Percentiles rank a stretch among this genome's conserved stretches.
Conservation (phyloP, 371 early-diverging fungal species). For the Mortierella sp. region DNA sequence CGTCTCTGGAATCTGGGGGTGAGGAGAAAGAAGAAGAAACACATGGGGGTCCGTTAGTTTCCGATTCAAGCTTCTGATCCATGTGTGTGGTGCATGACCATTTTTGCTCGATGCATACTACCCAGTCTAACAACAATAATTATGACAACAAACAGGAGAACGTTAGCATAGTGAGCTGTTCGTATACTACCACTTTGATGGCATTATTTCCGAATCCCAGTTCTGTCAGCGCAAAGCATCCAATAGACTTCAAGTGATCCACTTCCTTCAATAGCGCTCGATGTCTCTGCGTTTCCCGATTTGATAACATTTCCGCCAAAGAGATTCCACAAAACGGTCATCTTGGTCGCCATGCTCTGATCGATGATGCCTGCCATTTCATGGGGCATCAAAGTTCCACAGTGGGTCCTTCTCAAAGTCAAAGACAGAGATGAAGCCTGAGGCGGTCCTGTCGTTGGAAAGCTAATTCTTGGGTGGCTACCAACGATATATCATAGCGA, state of each 20-base stretch:
- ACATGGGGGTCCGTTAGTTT: not conserved
- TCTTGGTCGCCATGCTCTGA: constrained; percentile 73
- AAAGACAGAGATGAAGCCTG: constrained; percentile 70
- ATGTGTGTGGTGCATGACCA: too few relatives aligned
- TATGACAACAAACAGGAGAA: not conserved
- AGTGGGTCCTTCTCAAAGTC: constrained; percentile 82
- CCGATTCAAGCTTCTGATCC: too few relatives aligned
- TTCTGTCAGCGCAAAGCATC: constrained; percentile 80
- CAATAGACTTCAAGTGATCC: constrained; percentile 67
- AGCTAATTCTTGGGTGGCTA: constrained; percentile 68
- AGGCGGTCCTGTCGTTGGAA: constrained; percentile 65
- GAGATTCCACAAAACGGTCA: constrained; percentile 65
- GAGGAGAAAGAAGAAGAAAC: not conserved
- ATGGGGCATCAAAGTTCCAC: constrained; percentile 77
- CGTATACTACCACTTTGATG: constrained; percentile 82
- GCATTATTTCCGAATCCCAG: constrained; percentile 82
- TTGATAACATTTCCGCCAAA: constrained; percentile 77
- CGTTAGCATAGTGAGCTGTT: constrained; percentile 61
- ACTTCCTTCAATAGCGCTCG: constrained; percentile 63
- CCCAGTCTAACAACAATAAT: not conserved
- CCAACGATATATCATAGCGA: constrained; percentile 63
- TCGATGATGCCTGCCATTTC: constrained; percentile 80
- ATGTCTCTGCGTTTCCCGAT: constrained; percentile 77
- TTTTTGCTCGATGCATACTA: too few relatives aligned
- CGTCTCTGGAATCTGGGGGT: constrained; percentile 56